A percentile compares a stretch with the other conserved stretches of the same genome.
These are phyloP conservation scores for Pyrenophora tritici-repentis DNA, from an alignment of 2,329 filamentous ascomycete species.

Conservation along the genomic window DNA sequence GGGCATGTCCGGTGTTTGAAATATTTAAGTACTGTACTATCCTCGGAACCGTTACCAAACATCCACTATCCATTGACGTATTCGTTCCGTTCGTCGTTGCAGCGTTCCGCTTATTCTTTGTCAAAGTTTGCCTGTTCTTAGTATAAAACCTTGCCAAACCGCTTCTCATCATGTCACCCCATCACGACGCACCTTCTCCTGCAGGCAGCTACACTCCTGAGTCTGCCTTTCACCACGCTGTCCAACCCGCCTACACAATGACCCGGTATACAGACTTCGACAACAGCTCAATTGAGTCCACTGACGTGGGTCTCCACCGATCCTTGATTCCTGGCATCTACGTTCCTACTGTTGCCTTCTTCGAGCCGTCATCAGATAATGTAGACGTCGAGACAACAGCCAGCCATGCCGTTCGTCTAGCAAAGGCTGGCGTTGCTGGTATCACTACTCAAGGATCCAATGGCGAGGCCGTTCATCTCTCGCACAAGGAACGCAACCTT, in stretches of 20 bases:
- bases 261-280: constrained; percentile 45
- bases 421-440: constrained; percentile 71
- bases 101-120: constrained; percentile 38
- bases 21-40: constrained; percentile 47
- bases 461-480: constrained; percentile 80
- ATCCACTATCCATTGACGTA: constrained; percentile 42
- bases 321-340: constrained; percentile 50
- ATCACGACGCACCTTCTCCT: constrained; percentile 47
- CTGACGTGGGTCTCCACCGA: constrained; percentile 41
- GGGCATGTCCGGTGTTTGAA: constrained; percentile 32
- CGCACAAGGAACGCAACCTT: constrained; percentile 69
- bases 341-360: constrained; percentile 53
- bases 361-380: constrained; percentile 48
- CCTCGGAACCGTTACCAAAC: constrained; percentile 32
- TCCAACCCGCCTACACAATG: constrained; percentile 44
- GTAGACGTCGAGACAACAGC: constrained; percentile 49
- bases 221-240: constrained; percentile 39
- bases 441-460: constrained; percentile 81
- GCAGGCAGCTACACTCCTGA: constrained; percentile 39
- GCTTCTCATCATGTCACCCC: constrained; percentile 44
- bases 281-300: constrained; percentile 45
- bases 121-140: constrained; percentile 35
- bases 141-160: constrained; percentile 33
- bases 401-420: constrained; percentile 67
- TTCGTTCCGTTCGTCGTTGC: constrained; percentile 38